Evolutionary conservation across 1,284 basidiomycete genomes (phyloP), one percentile per base, ranked within the genome.

Genomic region (Malassezia yamatoensis): DNA sequence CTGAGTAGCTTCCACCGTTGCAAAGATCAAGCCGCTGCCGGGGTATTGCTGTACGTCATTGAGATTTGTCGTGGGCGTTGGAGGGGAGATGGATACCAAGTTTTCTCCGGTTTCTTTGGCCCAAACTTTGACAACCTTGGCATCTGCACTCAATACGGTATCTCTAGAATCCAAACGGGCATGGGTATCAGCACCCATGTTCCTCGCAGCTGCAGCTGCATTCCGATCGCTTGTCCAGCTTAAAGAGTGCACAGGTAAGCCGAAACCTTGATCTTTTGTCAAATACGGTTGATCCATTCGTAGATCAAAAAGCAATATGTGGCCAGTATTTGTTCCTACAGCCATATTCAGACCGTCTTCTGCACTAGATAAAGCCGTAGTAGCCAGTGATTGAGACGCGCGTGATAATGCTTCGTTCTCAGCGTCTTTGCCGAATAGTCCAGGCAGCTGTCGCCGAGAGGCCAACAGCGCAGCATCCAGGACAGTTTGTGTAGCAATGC

Each of bases 211-310:
- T 5, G 60, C 49, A 12, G 66, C 45, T 15, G 61, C 54, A 81
- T 11, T 87, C 85, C 56, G 55, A 59, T 68, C 89, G 65, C 90
- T 86, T 24, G 96, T 83, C 94, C 94, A 99, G 34, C 80, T 77
- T 2, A 98, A 82, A 52, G 81, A 85, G 72, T 87, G 87, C 46
- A 99, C 82, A 0, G 91, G 86, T 40, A 98, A 77, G 2, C 93
- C 90, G 68, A 98, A 98, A 1, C 94, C 94, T 76, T 98, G 93
- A 74, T 99, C 94, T 74, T 99, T 98, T 58, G 84, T 77, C 3
- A 88, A 88, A 65, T 88, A 90, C 9, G 88, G 85, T 21, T 81
- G 81, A 5, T 85, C 80, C 29, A 88, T 85, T 47, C 94, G 86
- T 60, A 98, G 82, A 70, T 99, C 94, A 76, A 96, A 99, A 6